phyloP scores from a whole-genome alignment of 768 basidiomycete species.

The Megacollybia marginata region DNA sequence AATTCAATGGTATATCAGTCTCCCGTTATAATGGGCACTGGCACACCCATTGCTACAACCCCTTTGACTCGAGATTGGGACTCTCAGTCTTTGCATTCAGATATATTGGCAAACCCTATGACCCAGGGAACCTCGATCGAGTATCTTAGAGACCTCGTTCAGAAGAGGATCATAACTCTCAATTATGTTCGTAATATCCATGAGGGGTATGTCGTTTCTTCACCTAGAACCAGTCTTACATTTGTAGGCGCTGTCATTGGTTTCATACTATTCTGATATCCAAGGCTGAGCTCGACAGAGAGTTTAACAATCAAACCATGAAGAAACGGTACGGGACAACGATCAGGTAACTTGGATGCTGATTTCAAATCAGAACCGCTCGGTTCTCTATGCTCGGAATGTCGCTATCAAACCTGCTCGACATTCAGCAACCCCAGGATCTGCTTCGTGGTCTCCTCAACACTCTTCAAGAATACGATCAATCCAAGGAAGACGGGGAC shows the following conservation, averaged over 20 bases:
- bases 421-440: conserved; percentile 75
- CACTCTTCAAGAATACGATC: conserved; percentile 71
- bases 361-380: conserved; percentile 45
- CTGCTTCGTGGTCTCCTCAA: conserved; percentile 68
- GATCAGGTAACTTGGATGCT: conserved; percentile 2
- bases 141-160: conserved; percentile 69
- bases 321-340: conserved; percentile 56
- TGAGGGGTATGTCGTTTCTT: conserved; percentile 58
- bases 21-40: conserved; percentile 26
- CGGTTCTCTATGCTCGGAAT: conserved; percentile 83
- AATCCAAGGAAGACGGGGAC: conserved; percentile 65
- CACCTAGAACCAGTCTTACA: neutral
- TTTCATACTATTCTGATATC: conserved; percentile 83
- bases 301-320: conserved; percentile 70
- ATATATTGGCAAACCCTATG: conserved; percentile 34
- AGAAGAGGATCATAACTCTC: conserved; percentile 79
- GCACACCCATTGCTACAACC: conserved; percentile 34
- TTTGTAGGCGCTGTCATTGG: conserved; percentile 69
- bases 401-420: conserved; percentile 76
- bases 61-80: conserved; percentile 60
- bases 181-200: conserved; percentile 82
- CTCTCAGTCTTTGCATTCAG: conserved; percentile 56
- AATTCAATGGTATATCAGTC: conserved; percentile 26
- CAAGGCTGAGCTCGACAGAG: conserved; percentile 62
- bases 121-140: conserved; percentile 69